These are phyloP conservation scores for Exutisphaerella laricina DNA, from an alignment of 2,329 filamentous ascomycete species.

Conservation along the genomic window DNA sequence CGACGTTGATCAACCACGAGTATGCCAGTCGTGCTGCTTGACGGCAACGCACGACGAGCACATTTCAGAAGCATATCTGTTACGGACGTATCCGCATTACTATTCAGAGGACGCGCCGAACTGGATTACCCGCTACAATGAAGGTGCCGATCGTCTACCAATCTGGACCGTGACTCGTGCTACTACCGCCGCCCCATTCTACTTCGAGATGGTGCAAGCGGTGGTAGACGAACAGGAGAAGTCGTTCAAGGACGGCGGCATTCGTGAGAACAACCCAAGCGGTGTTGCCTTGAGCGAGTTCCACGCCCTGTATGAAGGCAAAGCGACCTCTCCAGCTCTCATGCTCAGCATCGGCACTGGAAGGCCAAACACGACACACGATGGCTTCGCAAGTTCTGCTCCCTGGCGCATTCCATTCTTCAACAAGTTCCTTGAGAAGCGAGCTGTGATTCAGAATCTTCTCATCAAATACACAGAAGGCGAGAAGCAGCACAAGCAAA, in stretches of 20 bases:
- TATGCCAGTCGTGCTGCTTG: slow-evolving; percentile 41
- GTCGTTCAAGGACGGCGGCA: slow-evolving; percentile 48
- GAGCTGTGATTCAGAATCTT: slow-evolving; percentile 46
- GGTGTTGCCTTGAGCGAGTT: slow-evolving; percentile 46
- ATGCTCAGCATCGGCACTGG: slow-evolving; percentile 46
- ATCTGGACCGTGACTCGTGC: slow-evolving; percentile 51
- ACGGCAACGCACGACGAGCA: slow-evolving; percentile 45
- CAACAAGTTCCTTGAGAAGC: slow-evolving; percentile 44
- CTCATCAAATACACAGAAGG: slow-evolving; percentile 50
- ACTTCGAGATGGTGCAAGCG: slow-evolving; percentile 46
- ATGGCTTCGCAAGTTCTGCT: slow-evolving; percentile 44
- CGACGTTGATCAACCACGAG: slow-evolving; percentile 30
- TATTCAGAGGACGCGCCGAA: slow-evolving; percentile 38
- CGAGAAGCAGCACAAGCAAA: slow-evolving; percentile 44
- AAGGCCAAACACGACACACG: slow-evolving; percentile 38
- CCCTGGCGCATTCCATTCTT: slow-evolving; percentile 39
- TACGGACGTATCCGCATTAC: slow-evolving; percentile 45
- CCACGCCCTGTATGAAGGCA: slow-evolving; percentile 41
- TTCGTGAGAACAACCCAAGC: slow-evolving; percentile 47
- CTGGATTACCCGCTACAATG: slow-evolving; percentile 44
- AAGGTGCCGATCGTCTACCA: slow-evolving; percentile 40
- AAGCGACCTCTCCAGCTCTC: slow-evolving; percentile 38
- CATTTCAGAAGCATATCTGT: slow-evolving; percentile 45
- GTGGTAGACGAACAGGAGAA: slow-evolving; percentile 37
- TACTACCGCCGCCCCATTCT: slow-evolving; percentile 50